A percentile compares a stretch with the other conserved stretches of the same genome.
Evolutionary conservation across 2,329 filamentous ascomycete genomes (phyloP).

Genomic region (Xylariales sp.): DNA sequence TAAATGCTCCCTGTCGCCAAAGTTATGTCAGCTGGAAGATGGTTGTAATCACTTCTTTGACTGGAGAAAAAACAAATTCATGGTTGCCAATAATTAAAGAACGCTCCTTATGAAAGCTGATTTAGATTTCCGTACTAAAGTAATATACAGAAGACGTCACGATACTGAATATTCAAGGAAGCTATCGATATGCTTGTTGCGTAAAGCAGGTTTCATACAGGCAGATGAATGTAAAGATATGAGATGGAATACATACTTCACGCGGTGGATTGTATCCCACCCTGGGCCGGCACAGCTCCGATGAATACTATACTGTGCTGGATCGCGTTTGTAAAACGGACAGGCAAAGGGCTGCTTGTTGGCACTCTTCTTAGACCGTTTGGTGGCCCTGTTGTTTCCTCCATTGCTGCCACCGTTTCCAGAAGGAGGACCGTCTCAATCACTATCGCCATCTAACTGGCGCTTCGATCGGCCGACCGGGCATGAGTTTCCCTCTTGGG

Average conservation of each 20-base stretch:
- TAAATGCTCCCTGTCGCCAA: slow-evolving; percentile 23
- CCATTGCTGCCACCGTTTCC: slow-evolving; percentile 23
- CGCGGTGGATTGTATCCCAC: slow-evolving; percentile 22
- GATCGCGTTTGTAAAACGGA: slow-evolving; percentile 30
- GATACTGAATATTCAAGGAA: no score
- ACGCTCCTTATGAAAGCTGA: no score
- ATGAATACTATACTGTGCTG: slow-evolving; percentile 16
- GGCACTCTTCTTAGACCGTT: slow-evolving; percentile 29
- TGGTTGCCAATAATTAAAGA: no score
- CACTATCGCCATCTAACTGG: slow-evolving; percentile 20
- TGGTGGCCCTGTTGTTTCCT: slow-evolving; percentile 27
- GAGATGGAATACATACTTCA: slow-evolving; percentile 19
- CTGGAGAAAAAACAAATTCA: no score
- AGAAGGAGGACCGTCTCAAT: slow-evolving; percentile 18
- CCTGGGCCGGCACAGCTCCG: slow-evolving; percentile 17
- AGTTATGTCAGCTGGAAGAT: no score
- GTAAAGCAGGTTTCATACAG: not conserved
- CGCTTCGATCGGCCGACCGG: slow-evolving; percentile 17
- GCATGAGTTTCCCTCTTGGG: slow-evolving; percentile 12
- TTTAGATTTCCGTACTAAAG: no score
- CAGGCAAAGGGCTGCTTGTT: slow-evolving; percentile 27
- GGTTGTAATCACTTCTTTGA: no score
- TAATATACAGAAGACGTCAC: no score
- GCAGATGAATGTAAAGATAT: not conserved
- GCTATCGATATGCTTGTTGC: not conserved